Evolutionary conservation across 352 stramenopile species (phyloP), one percentile per base, ranked within the genome.

Genomic region (Pythium phragmiticola): DNA sequence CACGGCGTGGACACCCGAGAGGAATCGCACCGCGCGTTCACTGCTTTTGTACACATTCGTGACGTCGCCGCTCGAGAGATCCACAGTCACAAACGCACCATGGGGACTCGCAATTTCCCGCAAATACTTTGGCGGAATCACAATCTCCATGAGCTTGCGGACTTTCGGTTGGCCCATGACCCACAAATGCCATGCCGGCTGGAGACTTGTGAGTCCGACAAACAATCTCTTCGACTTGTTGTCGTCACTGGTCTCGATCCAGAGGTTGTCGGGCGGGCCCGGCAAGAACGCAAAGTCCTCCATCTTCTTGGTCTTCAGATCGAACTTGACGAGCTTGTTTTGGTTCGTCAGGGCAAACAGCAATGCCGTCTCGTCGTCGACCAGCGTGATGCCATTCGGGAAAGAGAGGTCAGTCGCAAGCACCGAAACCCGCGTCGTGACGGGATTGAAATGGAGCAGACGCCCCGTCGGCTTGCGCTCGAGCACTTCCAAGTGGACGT

Each of bases 241-340:
- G 26, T 28, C 26, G 26, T 28, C 26, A 28, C 26, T 60, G 26
- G 62, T 59, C 16, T 66, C 62, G 17, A 89, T 68, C 34, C 61
- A 73, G 13, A 89, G 62, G 34, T 87, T 87, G 60, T 85, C 79
- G 0, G 80, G 77, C 45, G 77, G 66, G 33, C 78, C 77, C 2
- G 80, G 78, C 36, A 86, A 50, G 58, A 81, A 89, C 13, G 80
- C 80, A 63, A 87, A 89, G 52, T 89, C 78, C 30, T 75, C 65
- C 3, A 89, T 36, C 50, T 68, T 60, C 49, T 72, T 69, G 7
- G 73, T 84, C 36, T 63, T 51, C 0, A 87, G 61, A 37, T 77
- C 71, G 42, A 76, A 89, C 39, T 75, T 77, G 37, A 82, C 72
- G 33, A 89, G 68, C 57, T 89, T 89, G 68, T 84, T 76, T 51